Evolutionary conservation across 2,329 filamentous ascomycete species (phyloP), one percentile per base, ranked within the genome.

Genomic region (Aureobasidium sp.): DNA sequence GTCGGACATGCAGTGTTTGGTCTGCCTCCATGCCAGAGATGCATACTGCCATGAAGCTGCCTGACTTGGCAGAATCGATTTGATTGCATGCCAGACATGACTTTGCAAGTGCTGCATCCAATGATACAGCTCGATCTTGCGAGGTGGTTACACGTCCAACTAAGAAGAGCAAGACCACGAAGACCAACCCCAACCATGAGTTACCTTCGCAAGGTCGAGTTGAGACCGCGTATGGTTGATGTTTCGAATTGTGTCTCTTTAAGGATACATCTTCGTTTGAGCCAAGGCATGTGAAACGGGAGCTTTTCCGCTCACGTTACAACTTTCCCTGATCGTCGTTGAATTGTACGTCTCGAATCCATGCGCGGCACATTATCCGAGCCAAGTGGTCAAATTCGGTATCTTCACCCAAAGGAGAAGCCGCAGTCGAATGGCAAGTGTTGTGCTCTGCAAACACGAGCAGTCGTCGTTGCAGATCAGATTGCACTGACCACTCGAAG

Each of bases 201-300:
- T 5, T 26, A 37, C 5, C 34, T 7, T 34, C 3, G 39, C 32
- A 15, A n/a, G 29, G 10, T 9, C 8, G n/a, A 59, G 29, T 9
- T 9, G n/a, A 59, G 29, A 59, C 27, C 32, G 34, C 12, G 3
- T 39, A 29, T 36, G 32, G n/a, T 47, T 10, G 29, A 26, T 24
- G 53, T 57, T 57, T 57, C 41, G 53, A 34, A 37, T 37, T 7
- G 3, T 47, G 43, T 47, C 20, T n/a, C 29, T 43, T 59, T 9
- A 6, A 12, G n/a, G 15, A 36, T 32, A 47, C 13, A 26, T 36
- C 17, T n/a, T 59, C 27, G 55, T 59, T 59, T 59, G 43, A 27
- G 29, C 41, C 41, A 37, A 59, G 32, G 20, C 43, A 47, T n/a
- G 24, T 59, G 55, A 59, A 59, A 59, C 55, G 37, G 32, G 55